A percentile compares a stretch with the other conserved stretches of the same genome.
Conservation (phyloP, 2,329 filamentous ascomycete genomes). For the Penicillium sp. region DNA sequence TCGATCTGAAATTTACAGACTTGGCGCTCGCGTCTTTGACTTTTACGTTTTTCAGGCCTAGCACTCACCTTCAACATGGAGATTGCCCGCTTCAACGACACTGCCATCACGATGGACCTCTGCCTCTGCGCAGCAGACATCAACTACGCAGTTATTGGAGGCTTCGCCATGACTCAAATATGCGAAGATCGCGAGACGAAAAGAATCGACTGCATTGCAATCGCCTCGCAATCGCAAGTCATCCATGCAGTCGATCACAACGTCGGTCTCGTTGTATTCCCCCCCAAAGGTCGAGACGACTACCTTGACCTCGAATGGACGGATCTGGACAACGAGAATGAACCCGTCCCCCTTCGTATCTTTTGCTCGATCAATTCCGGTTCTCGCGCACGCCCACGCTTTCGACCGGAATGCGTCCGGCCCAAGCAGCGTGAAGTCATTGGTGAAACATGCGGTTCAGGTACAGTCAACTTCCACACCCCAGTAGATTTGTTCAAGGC, state of each 20-base stretch:
- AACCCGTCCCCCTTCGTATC: background rate
- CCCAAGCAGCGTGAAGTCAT: background rate
- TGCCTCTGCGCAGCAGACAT: background rate
- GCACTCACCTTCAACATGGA: background rate
- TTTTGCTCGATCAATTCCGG: background rate
- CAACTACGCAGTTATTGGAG: background rate
- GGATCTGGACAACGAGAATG: background rate
- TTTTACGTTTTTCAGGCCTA: too few relatives aligned
- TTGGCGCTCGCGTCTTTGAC: too few relatives aligned
- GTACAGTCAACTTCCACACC: background rate
- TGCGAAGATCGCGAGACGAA: background rate
- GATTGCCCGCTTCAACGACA: background rate
- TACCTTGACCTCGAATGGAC: background rate
- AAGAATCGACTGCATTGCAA: constrained; percentile 1
- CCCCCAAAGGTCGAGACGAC: background rate
- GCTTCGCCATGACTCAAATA: background rate
- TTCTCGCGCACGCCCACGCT: background rate
- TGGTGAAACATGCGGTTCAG: background rate
- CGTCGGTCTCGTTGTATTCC: background rate
- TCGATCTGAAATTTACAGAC: too few relatives aligned
- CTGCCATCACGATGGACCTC: background rate
- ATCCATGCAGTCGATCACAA: background rate
- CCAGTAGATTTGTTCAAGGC: constrained; percentile 1
- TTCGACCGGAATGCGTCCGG: background rate
- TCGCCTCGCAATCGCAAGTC: background rate